These are phyloP conservation scores for Penicillium paneum DNA, from an alignment of 2,329 filamentous ascomycete species.

Conservation along the genomic window DNA sequence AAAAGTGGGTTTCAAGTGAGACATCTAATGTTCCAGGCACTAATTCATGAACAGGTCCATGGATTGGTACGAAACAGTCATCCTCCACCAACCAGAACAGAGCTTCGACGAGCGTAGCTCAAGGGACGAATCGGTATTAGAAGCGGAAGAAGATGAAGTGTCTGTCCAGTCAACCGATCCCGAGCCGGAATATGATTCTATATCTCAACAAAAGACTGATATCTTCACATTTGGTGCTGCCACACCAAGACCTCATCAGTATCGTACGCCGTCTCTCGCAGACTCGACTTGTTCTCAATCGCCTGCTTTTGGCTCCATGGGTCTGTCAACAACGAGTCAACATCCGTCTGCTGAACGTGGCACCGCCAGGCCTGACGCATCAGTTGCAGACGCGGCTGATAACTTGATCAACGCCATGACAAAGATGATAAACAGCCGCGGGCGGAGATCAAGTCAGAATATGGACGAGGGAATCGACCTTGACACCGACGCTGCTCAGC, in stretches of 20 bases:
- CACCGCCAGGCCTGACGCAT: constrained; percentile 20
- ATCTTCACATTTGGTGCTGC: neutral
- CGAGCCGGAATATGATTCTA: constrained; percentile 3
- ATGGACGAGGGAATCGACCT: constrained; percentile 23
- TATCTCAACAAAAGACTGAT: neutral
- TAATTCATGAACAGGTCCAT: constrained; percentile 17
- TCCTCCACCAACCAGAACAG: constrained; percentile 18
- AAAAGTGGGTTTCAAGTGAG: constrained; percentile 40
- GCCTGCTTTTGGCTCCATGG: neutral
- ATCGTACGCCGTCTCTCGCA: neutral
- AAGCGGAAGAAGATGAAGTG: constrained; percentile 17
- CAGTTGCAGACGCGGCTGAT: constrained; percentile 29
- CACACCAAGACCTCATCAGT: constrained; percentile 5
- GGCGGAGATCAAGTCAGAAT: constrained; percentile 21
- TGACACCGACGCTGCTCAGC: constrained; percentile 16
- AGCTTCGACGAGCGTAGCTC: constrained; percentile 17
- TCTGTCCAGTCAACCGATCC: constrained; percentile 7
- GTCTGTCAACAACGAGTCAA: neutral
- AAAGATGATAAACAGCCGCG: constrained; percentile 30
- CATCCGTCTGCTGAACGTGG: neutral
- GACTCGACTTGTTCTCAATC: constrained; percentile 1
- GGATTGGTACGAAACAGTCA: constrained; percentile 37
- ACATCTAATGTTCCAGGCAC: neutral
- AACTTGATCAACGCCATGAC: constrained; percentile 36
- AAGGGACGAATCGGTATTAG: constrained; percentile 13